These are phyloP conservation scores for Penicillium samsonianum DNA, from an alignment of 495 filamentous ascomycete genomes.

Conservation along the genomic window DNA sequence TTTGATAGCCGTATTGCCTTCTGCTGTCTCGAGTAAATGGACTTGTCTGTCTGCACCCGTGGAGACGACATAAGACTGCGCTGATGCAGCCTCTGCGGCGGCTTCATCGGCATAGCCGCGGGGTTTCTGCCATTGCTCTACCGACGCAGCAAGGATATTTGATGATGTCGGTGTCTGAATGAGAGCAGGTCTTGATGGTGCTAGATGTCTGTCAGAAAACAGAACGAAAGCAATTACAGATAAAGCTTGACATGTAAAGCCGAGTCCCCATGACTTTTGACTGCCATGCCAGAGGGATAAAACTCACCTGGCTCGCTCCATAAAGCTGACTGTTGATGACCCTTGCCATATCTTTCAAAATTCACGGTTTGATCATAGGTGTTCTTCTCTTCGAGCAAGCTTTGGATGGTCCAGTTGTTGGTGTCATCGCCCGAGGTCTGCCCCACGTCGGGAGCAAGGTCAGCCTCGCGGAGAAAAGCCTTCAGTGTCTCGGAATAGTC, in stretches of 20 bases:
- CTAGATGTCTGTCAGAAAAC: constrained; percentile 33
- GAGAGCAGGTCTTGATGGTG: constrained; percentile 47
- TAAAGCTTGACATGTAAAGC: background rate
- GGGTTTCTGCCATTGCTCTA: constrained; percentile 39
- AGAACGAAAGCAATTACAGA: background rate
- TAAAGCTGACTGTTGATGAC: constrained; percentile 36
- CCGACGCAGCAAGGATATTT: constrained; percentile 57
- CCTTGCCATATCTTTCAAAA: constrained; percentile 55
- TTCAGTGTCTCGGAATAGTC: constrained; percentile 61
- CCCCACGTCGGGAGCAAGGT: constrained; percentile 48
- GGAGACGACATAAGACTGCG: constrained; percentile 40
- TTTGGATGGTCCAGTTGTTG: constrained; percentile 60
- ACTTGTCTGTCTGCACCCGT: constrained; percentile 57
- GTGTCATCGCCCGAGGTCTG: constrained; percentile 43
- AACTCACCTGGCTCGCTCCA: constrained; percentile 56
- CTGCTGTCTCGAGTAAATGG: constrained; percentile 42
- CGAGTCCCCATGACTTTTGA: background rate
- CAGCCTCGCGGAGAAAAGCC: constrained; percentile 63
- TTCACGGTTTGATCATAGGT: constrained; percentile 57
- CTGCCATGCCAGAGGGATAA: background rate
- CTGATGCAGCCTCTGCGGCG: background rate
- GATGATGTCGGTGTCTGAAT: constrained; percentile 49
- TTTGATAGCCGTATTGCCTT: constrained; percentile 25
- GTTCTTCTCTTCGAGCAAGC: constrained; percentile 66
- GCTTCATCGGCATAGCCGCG: constrained; percentile 17